These are phyloP conservation scores for Termitomyces sp. DNA, from an alignment of 1,284 basidiomycete genomes.

Conservation along the genomic window DNA sequence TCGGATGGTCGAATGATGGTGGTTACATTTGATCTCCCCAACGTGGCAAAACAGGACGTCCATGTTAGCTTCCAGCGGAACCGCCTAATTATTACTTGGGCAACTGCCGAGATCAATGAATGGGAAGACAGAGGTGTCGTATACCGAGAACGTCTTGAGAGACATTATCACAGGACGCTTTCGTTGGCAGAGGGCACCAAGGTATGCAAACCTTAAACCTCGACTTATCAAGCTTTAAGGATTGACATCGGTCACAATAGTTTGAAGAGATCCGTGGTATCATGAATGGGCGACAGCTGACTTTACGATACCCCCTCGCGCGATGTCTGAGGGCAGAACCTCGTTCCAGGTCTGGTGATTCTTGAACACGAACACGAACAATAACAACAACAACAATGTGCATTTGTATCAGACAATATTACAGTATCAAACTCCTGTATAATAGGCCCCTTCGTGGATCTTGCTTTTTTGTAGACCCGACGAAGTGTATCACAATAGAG, in stretches of 20 bases:
- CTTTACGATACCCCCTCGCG: conserved; percentile 63
- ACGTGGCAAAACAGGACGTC: conserved; percentile 64
- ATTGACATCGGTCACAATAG: conserved; percentile 30
- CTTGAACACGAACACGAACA: too few species aligned
- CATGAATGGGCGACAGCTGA: conserved; percentile 53
- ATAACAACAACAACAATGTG: conserved; percentile 1
- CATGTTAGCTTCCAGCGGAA: conserved; percentile 66
- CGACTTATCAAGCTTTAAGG: neutral
- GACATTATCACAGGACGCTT: conserved; percentile 39
- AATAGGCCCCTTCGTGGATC: neutral
- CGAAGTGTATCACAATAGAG: neutral
- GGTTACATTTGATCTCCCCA: conserved; percentile 55
- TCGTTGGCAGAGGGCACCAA: conserved; percentile 44
- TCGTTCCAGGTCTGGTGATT: conserved; percentile 26
- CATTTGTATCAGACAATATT: conserved; percentile 6
- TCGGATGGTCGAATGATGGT: conserved; percentile 57
- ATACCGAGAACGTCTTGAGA: conserved; percentile 56
- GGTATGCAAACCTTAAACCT: conserved; percentile 24
- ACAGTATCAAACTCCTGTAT: conserved; percentile 9
- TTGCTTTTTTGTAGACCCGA: neutral
- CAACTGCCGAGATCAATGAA: conserved; percentile 51
- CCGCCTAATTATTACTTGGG: conserved; percentile 65
- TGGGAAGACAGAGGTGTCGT: conserved; percentile 54
- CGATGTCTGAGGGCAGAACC: conserved; percentile 47
- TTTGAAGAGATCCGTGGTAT: conserved; percentile 64